These are phyloP conservation scores for Cucurbita pepo DNA, from an alignment of 306 rosid genomes.

Conservation along the genomic window DNA sequence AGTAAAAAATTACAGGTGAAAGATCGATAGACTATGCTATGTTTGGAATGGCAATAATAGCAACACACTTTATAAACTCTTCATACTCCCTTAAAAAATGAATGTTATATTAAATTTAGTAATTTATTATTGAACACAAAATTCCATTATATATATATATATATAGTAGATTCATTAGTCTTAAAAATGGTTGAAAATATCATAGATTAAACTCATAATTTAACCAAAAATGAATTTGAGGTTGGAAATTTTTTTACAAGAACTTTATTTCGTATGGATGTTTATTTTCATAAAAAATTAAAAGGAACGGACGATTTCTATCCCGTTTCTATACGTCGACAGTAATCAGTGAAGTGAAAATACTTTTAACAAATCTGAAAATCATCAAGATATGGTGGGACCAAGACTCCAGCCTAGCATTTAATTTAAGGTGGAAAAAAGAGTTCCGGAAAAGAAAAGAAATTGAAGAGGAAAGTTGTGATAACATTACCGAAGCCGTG, in stretches of 20 bases:
- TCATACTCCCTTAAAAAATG: no score
- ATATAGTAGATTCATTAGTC: no score
- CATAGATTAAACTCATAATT: no score
- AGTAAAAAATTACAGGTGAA: no score
- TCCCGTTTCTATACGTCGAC: neutral
- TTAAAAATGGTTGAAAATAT: no score
- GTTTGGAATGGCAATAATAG: no score
- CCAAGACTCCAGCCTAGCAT: neutral
- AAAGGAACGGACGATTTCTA: neutral
- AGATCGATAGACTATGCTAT: no score
- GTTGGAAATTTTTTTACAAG: neutral
- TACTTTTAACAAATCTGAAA: neutral
- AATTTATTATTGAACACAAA: no score
- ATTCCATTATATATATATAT: no score
- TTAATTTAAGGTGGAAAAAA: neutral
- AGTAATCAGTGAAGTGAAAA: neutral
- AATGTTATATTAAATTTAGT: no score
- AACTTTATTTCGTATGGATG: neutral
- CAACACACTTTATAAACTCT: no score
- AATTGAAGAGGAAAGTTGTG: neutral
- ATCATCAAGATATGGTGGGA: neutral
- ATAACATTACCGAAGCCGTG: conserved; percentile 1
- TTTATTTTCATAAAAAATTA: neutral
- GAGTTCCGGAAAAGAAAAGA: neutral
- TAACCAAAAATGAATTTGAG: no score